Evolutionary conservation across 129 eudicot genomes (phyloP), one percentile per base, ranked within the genome.

Genomic region (Heracleum sosnowskyi): DNA sequence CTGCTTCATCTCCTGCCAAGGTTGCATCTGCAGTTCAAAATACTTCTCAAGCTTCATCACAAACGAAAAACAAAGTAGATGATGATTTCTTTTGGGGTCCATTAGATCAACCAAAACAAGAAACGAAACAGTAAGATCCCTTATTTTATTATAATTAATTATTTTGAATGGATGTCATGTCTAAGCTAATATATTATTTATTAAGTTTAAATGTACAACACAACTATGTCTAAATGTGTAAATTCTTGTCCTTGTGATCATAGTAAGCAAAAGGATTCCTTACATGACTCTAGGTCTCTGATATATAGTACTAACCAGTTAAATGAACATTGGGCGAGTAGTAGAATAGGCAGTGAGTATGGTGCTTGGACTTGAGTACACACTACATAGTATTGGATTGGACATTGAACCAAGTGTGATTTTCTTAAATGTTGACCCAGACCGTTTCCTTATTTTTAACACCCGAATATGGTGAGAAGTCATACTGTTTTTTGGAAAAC

Each of bases 31-130:
- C 98, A 33, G 60, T 86, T 74, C 91, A 82, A 78, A 80, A 55
- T 53, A 83, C 41, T 64, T 53, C 88, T 10, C 85, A 86, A 39
- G 82, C 66, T 79, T 73, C 90, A 22, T 83, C 91, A 24, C 89
- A 85, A 39, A 72, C 83, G 11, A 92, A 85, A 79, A 83, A 73
- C 74, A 92, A 86, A 84, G 92, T 82, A 17, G 97, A 96, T 34
- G 93, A 92, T 45, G 99, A 96, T 85, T 78, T 96, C 74, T 96
- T 96, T 79, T 96, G 99, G 99, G 99, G 99, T 42, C 97, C 99
- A 42, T 34, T 87, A 22, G 97, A 90, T 64, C 96, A 95, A 41
- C 84, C 93, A 39, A 96, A 92, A 79, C 90, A 84, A 78, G 99
- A 96, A 78, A 31, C 85, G n/a, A 90, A 87, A 72, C 90, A 77